A percentile compares a stretch with the other conserved stretches of the same genome.
Evolutionary conservation across 495 filamentous ascomycete genomes (phyloP).

Genomic region (Rhypophila decipiens): DNA sequence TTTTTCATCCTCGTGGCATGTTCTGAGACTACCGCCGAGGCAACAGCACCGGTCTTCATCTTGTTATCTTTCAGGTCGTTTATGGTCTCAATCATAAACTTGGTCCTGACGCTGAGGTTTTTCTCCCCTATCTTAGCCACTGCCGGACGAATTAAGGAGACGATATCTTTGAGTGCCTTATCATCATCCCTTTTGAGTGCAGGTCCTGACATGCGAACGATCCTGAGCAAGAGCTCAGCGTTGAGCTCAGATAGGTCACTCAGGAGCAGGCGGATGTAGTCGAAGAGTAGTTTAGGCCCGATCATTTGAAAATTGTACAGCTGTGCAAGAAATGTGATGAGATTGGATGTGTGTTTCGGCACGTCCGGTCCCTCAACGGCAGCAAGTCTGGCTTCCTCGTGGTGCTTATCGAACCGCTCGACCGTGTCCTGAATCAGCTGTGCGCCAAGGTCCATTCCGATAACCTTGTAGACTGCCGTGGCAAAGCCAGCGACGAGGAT

Average conservation of each 20-base stretch:
- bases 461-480: constrained; percentile 75
- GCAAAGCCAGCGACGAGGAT: constrained; percentile 88
- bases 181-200: constrained; percentile 89
- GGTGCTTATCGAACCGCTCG: constrained; percentile 56
- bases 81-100: constrained; percentile 97
- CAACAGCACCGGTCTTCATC: constrained; percentile 61
- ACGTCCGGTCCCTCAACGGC: constrained; percentile 39
- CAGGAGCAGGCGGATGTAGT: constrained; percentile 77
- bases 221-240: constrained; percentile 80
- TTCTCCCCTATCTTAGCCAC: constrained; percentile 59
- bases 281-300: constrained; percentile 75
- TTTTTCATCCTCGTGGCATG: constrained; percentile 83
- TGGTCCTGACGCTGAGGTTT: constrained; percentile 78
- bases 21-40: constrained; percentile 60
- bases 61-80: constrained; percentile 92
- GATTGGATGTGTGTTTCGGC: constrained; percentile 65
- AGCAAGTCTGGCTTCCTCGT: constrained; percentile 36
- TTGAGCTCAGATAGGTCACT: constrained; percentile 75
- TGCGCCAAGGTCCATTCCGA: constrained; percentile 83
- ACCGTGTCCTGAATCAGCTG: constrained; percentile 73
- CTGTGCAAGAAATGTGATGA: constrained; percentile 77
- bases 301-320: constrained; percentile 90
- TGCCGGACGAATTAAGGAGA: constrained; percentile 67
- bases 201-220: constrained; percentile 72
- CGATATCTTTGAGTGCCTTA: constrained; percentile 84